A percentile compares a stretch with the other conserved stretches of the same genome.
Conservation (phyloP, 306 rosid species). For the barrel medic (Medicago truncatula) region MtrunA17r5.0-ANR NC_053046.1:9936501-9937000, state of each 20-base stretch:
- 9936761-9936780: conserved; percentile 21
- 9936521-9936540: background rate
- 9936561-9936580: conserved; percentile 3
- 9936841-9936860: conserved; percentile 43
- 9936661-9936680: conserved; percentile 18
- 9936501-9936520: background rate
- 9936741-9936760: background rate
- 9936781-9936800: conserved; percentile 20
- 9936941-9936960: conserved; percentile 67
- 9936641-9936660: too few species aligned
- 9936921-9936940: conserved; percentile 64
- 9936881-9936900: conserved; percentile 43
- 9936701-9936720: too few species aligned
- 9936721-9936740: background rate
- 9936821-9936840: conserved; percentile 12
- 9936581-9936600: background rate
- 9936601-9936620: background rate
- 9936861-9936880: conserved; percentile 51
- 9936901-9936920: conserved; percentile 47
- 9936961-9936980: conserved; percentile 56
- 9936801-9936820: background rate
- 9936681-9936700: conserved; percentile 7
- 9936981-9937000: conserved; percentile 47
- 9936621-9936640: background rate
- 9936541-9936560: conserved; percentile 8